Evolutionary conservation across 371 early-diverging fungal species (phyloP).

Genomic region (Mortierella sp.): DNA sequence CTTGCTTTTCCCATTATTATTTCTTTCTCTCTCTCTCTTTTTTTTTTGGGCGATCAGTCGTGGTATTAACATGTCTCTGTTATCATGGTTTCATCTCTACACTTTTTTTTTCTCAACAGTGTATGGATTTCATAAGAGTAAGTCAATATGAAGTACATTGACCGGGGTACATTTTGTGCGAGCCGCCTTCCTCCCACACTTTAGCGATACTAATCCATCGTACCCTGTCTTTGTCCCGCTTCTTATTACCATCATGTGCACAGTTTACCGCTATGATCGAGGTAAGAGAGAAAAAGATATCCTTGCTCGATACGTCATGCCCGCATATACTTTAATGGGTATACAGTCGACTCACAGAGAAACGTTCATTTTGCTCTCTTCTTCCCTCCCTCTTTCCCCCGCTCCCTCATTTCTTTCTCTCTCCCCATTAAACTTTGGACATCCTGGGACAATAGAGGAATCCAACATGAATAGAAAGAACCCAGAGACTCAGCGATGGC

Average conservation of each 20-base stretch:
- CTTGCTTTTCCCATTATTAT: not conserved
- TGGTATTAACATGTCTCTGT: not conserved
- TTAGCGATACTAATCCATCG: not conserved
- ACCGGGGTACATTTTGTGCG: too few relatives aligned
- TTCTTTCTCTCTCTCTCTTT: not conserved
- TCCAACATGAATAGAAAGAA: constrained; percentile 46
- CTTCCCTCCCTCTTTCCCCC: not conserved
- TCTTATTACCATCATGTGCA: not conserved
- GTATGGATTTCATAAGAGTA: constrained; percentile 56
- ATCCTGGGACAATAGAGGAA: constrained; percentile 20
- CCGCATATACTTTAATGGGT: not conserved
- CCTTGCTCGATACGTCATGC: not conserved
- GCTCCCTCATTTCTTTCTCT: not conserved
- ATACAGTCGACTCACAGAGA: constrained; percentile 1
- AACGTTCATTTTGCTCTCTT: not conserved
- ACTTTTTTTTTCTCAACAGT: constrained; percentile 16
- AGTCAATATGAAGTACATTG: not conserved
- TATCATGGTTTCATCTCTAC: too few relatives aligned
- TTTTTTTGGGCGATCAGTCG: not conserved
- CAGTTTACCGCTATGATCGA: constrained; percentile 49
- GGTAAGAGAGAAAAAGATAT: constrained; percentile 12
- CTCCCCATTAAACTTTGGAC: not conserved
- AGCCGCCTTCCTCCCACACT: not conserved
- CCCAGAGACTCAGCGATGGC: constrained; percentile 49
- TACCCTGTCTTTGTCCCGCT: not conserved